These are phyloP conservation scores for Suillus americanus DNA, from an alignment of 768 basidiomycete species.

Conservation along the genomic window DNA sequence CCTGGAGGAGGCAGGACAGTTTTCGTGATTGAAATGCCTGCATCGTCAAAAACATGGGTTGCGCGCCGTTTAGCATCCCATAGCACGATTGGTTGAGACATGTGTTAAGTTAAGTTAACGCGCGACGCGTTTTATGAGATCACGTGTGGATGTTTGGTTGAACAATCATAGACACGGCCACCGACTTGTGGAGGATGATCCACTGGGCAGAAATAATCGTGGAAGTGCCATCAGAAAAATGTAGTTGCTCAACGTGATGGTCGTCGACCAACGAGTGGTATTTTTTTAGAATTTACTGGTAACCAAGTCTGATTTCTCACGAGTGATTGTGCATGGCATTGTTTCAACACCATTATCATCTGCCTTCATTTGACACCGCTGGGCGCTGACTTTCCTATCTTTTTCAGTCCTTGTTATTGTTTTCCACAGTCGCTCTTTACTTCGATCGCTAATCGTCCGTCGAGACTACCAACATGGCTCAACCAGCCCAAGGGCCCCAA, in stretches of 20 bases:
- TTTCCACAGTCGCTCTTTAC: conserved; percentile 23
- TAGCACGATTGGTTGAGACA: conserved; percentile 12
- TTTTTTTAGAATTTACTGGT: conserved; percentile 9
- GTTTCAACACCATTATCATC: too few species aligned
- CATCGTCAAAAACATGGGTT: conserved; percentile 17
- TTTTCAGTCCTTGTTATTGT: conserved; percentile 6
- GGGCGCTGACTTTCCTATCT: conserved; percentile 23
- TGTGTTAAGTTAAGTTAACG: not conserved
- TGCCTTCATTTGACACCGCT: conserved; percentile 23
- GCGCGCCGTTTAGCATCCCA: conserved; percentile 11
- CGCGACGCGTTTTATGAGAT: conserved; percentile 7
- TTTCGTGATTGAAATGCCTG: conserved; percentile 16
- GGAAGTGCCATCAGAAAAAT: not conserved
- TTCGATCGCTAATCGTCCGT: conserved; percentile 1
- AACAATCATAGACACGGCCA: too few species aligned
- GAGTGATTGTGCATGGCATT: not conserved
- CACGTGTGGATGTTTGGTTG: conserved; percentile 2
- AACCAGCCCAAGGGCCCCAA: conserved; percentile 41
- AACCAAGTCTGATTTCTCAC: conserved; percentile 13
- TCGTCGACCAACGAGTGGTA: not conserved
- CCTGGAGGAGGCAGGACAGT: conserved; percentile 12
- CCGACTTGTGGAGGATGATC: too few species aligned
- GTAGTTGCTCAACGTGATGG: not conserved
- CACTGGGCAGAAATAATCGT: not conserved
- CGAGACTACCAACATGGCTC: conserved; percentile 29